These are phyloP conservation scores for Rubroboletus satanas DNA, from an alignment of 768 basidiomycete species.

Conservation along the genomic window DNA sequence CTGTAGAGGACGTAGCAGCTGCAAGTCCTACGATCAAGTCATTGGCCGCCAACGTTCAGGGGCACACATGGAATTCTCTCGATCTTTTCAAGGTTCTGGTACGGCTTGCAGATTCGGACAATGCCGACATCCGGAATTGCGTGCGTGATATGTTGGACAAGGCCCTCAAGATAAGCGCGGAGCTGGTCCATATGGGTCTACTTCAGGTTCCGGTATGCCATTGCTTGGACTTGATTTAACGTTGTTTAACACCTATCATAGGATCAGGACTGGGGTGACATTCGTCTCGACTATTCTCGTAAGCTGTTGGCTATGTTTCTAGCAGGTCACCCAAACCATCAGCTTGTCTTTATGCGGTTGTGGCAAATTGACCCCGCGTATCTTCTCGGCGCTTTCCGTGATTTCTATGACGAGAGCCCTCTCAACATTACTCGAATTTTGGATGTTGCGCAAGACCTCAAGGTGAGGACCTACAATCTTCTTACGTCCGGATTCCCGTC, in stretches of 20 bases:
- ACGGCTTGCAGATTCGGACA: constrained; percentile 70
- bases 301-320: constrained; percentile 87
- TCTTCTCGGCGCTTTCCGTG: constrained; percentile 82
- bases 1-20: constrained; percentile 79
- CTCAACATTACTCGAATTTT: constrained; percentile 92
- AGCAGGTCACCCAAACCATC: constrained; percentile 89
- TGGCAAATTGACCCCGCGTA: constrained; percentile 89
- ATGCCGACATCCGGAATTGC: constrained; percentile 62
- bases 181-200: constrained; percentile 90
- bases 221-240: not conserved
- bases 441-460: constrained; percentile 93
- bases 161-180: constrained; percentile 89
- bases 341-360: constrained; percentile 94
- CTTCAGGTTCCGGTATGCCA: constrained; percentile 81
- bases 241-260: constrained; percentile 18
- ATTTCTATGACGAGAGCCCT: constrained; percentile 89
- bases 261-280: constrained; percentile 84
- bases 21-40: constrained; percentile 91
- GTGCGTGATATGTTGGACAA: constrained; percentile 93
- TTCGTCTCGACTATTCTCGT: constrained; percentile 82
- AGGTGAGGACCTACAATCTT: constrained; percentile 46
- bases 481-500: not conserved
- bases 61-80: constrained; percentile 91
- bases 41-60: constrained; percentile 85
- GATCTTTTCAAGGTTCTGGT: constrained; percentile 88